Conservation (phyloP, 768 basidiomycete species). For the Phaeotremella skinneri region DNA sequence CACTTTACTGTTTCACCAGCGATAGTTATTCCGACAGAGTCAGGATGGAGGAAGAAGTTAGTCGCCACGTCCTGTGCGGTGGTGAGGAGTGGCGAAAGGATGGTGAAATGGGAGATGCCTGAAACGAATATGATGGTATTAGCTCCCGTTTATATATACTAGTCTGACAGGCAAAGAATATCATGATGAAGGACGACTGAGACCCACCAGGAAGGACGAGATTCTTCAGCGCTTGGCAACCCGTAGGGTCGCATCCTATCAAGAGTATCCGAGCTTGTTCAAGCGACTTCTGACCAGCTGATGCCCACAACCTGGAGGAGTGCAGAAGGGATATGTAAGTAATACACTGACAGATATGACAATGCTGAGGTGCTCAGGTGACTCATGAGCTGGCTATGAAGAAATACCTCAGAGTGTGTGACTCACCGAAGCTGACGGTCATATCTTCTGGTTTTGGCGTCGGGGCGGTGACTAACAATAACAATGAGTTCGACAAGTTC, state of each 20-base stretch:
- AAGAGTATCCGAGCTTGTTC: conserved; percentile 80
- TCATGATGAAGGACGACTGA: background rate
- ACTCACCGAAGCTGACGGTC: conserved; percentile 87
- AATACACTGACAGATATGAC: background rate
- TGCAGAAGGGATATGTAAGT: background rate
- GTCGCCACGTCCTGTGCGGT: conserved; percentile 79
- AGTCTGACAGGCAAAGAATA: background rate
- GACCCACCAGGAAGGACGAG: conserved; percentile 76
- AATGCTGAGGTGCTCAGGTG: background rate
- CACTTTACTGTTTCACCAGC: conserved; percentile 72
- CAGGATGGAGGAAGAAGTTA: conserved; percentile 87
- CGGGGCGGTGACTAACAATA: conserved; percentile 62
- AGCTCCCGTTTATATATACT: no score
- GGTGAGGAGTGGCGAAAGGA: conserved; percentile 67
- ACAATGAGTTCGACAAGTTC: background rate
- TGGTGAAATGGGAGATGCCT: conserved; percentile 89
- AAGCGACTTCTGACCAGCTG: conserved; percentile 82
- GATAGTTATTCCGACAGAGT: conserved; percentile 75
- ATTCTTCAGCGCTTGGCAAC: conserved; percentile 89
- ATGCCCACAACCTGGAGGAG: conserved; percentile 78
- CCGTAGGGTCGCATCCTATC: conserved; percentile 74
- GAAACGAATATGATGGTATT: background rate
- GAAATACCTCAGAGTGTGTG: background rate
- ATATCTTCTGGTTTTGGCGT: conserved; percentile 84
- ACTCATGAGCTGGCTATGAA: background rate